Evolutionary conservation across 305 asterid genomes (phyloP), one percentile per base, ranked within the genome.

Genomic region (Fraxinus sp.): DNA sequence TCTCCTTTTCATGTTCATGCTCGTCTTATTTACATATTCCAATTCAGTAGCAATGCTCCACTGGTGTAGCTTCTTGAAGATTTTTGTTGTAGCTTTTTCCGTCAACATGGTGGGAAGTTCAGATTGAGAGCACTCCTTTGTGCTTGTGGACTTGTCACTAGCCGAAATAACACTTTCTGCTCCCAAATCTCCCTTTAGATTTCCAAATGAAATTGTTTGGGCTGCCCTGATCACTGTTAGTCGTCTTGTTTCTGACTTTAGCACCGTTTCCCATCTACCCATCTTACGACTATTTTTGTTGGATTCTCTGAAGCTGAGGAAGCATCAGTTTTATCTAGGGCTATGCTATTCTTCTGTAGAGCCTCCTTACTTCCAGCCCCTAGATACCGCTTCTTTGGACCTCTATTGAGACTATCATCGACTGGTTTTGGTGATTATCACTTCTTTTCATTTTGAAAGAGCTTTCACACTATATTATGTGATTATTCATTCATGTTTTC

Each of bases 41-140:
- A 49, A 71, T 35, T 82, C 76, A 71, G 84, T 80, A 75, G 39
- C 35, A 78, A 41, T 41, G n/a, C 55, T 44, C 55, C n/a, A 44
- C 55, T 44, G 55, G 55, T 44, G 11, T 44, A 44, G 55, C 55
- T 44, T 44, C 55, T 44, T 4, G n/a, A 44, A 44, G 55, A 44
- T 44, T 44, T 44, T 0, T 0, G 5, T 10, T 14, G 11, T 44
- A 3, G 5, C 55, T 14, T 44, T 44, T 44, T 2, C n/a, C 55
- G 74, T 66, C 83, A 90, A 82, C 89, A 87, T 64, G 68, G 2
- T 82, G 39, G 86, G 92, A 74, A 78, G 81, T 55, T 78, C 79
- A 30, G 30, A 8, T 32, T 37, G 77, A 9, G 84, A 78, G 2
- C 39, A 74, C n/a, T 88, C 88, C 84, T 6, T 81, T 6, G 62